A percentile compares a stretch with the other conserved stretches of the same genome.
Conservation (phyloP, 331 rosid genomes). For the Pyrus hybrid region DNA sequence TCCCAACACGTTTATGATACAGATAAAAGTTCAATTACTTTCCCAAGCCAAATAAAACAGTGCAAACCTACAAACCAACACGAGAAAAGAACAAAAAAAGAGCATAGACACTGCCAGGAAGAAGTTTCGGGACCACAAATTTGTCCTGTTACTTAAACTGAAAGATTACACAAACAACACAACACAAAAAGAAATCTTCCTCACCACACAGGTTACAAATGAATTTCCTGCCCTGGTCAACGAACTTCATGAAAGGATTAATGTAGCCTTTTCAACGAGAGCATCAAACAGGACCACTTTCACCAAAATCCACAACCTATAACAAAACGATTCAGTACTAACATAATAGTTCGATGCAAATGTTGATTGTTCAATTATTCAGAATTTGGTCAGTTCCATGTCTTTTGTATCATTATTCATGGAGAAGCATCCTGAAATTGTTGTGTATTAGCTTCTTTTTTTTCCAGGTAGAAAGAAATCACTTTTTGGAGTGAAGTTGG, state of each 20-base stretch:
- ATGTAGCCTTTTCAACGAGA: conserved; percentile 95
- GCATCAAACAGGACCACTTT: conserved; percentile 96
- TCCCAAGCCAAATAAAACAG: not conserved
- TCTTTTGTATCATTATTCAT: not conserved
- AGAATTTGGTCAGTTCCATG: not conserved
- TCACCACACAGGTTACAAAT: conserved; percentile 95
- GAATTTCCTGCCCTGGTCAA: conserved; percentile 91
- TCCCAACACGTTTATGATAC: not conserved
- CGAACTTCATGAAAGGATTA: conserved; percentile 95
- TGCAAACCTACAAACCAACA: not conserved
- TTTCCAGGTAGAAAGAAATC: not conserved
- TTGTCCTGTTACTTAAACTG: not conserved
- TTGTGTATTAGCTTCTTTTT: not conserved
- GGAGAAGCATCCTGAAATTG: not conserved
- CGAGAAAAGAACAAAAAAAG: not conserved
- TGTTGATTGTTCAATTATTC: not conserved
- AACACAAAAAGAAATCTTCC: conserved; percentile 21
- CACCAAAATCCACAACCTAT: conserved; percentile 98
- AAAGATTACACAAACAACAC: not conserved
- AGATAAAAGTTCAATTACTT: not conserved
- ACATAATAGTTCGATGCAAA: not conserved
- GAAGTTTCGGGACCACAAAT: not conserved
- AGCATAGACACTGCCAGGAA: not conserved
- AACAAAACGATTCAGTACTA: conserved; percentile 7
- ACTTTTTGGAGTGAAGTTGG: no score